phyloP scores from a whole-genome alignment of 257 asterid genomes.

The Linderniella brevidens region DNA sequence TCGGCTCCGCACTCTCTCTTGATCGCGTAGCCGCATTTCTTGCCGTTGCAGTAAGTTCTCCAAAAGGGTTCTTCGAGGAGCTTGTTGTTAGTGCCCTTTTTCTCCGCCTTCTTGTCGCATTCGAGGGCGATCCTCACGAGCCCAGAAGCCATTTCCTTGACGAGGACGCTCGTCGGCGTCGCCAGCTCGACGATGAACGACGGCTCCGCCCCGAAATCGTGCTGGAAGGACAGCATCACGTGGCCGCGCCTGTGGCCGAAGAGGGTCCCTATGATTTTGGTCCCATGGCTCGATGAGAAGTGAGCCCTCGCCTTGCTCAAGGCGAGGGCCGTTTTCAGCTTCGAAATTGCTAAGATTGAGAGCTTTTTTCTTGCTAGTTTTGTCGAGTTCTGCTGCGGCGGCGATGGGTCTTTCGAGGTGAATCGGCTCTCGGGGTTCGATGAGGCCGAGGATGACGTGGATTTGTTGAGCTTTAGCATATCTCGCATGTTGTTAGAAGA shows the following conservation, averaged over 20 bases:
- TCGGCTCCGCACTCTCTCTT: conserved; percentile 70
- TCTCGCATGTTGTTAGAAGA: too few species aligned
- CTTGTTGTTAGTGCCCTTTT: conserved; percentile 17
- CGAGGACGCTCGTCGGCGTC: conserved; percentile 2
- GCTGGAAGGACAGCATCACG: background rate
- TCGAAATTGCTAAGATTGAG: background rate
- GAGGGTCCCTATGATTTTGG: background rate
- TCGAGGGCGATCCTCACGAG: conserved; percentile 1
- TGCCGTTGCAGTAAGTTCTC: conserved; percentile 87
- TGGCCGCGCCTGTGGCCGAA: conserved; percentile 5
- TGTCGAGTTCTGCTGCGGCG: too few species aligned
- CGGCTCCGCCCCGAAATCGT: background rate
- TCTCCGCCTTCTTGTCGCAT: conserved; percentile 22
- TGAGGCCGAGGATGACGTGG: too few species aligned
- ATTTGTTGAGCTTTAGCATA: too few species aligned
- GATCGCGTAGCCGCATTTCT: conserved; percentile 73
- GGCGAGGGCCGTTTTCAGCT: conserved; percentile 1
- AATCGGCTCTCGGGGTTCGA: too few species aligned
- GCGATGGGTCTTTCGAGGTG: too few species aligned
- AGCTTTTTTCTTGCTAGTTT: too few species aligned
- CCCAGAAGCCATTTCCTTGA: conserved; percentile 5
- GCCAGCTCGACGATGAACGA: background rate
- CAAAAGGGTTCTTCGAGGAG: conserved; percentile 53
- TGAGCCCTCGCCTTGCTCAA: background rate
- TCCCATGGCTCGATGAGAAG: background rate